Percentiles rank a stretch among this genome's conserved stretches.
These are phyloP conservation scores for Picea abies DNA, from an alignment of 83 land plant genomes.

Conservation along the genomic window DNA sequence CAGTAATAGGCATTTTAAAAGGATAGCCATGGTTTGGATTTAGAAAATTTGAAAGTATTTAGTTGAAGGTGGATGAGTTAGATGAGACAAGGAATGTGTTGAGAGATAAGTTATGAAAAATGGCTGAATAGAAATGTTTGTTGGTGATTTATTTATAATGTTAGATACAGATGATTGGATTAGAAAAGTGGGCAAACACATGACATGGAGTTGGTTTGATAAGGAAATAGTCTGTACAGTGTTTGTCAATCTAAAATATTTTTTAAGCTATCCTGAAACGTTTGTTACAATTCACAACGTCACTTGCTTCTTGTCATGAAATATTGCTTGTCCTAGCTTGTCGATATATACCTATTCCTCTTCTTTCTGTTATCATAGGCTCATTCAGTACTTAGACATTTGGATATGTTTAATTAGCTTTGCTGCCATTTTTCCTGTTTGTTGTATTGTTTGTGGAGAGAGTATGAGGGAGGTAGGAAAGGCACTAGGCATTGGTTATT, in stretches of 20 bases:
- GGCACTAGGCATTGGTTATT: no score
- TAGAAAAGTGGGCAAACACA: background rate
- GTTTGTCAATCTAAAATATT: background rate
- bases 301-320: background rate
- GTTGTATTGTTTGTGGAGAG: background rate
- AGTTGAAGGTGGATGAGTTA: background rate
- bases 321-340: background rate
- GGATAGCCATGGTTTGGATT: background rate
- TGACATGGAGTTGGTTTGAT: background rate
- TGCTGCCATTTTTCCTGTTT: background rate
- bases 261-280: background rate
- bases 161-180: background rate
- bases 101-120: background rate
- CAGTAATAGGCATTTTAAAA: background rate
- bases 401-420: no score
- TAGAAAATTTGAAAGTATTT: background rate
- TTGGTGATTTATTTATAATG: background rate
- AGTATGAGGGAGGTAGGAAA: background rate
- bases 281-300: background rate
- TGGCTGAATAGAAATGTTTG: background rate
- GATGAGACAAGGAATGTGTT: background rate
- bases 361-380: background rate
- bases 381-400: background rate
- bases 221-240: background rate
- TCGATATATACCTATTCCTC: conserved; percentile 2